phyloP scores from a whole-genome alignment of 2,329 filamentous ascomycete species.

The Cercospora sp. region DNA sequence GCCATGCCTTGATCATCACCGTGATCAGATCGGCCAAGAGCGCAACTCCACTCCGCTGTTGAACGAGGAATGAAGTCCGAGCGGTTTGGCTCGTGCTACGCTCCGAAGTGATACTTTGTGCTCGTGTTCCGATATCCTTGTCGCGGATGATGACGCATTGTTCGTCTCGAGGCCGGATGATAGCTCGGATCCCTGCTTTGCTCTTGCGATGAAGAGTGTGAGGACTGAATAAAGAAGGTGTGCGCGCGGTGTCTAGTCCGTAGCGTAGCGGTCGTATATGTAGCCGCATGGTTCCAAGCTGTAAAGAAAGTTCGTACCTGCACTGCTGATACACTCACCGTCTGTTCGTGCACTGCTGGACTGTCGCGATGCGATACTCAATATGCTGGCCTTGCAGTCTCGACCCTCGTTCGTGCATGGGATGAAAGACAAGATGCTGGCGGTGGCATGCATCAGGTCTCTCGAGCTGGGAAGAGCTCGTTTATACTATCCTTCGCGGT shows the following conservation, averaged over 20 bases:
- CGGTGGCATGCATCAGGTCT: neutral
- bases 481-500: neutral
- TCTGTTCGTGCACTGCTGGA: neutral
- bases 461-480: neutral
- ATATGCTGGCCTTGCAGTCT: neutral
- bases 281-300: neutral
- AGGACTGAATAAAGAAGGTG: neutral
- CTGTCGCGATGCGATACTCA: neutral
- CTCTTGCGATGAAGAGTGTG: neutral
- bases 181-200: neutral
- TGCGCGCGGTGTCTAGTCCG: neutral
- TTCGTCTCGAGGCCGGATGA: neutral
- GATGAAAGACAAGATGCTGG: neutral
- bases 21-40: neutral
- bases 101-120: neutral
- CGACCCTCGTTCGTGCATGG: neutral
- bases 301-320: neutral
- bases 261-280: neutral
- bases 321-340: neutral
- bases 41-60: neutral
- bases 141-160: neutral
- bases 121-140: neutral
- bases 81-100: neutral
- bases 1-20: neutral
- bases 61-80: neutral